Conservation (phyloP, 2,329 filamentous ascomycete genomes). For the Fragosphaeria purpurea region DNA sequence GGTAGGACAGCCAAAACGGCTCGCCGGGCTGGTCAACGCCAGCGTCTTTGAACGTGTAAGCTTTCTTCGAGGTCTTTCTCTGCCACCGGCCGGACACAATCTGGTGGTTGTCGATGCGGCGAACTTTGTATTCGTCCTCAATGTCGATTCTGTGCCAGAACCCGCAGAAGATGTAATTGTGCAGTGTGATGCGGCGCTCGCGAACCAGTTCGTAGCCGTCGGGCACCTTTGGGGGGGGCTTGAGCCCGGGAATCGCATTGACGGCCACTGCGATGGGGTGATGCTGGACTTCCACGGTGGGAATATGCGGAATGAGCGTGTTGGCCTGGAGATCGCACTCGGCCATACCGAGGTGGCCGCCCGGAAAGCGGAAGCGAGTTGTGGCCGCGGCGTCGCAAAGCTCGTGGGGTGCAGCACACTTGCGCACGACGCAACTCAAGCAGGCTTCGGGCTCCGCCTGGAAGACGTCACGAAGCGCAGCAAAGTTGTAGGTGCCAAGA, state of each 20-base stretch:
- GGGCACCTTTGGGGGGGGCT: background rate
- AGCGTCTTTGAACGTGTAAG: conserved; percentile 25
- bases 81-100: conserved; percentile 10
- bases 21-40: conserved; percentile 21
- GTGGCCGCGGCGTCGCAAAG: conserved; percentile 24
- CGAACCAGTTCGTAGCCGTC: conserved; percentile 9
- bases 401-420: conserved; percentile 22
- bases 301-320: background rate
- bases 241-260: background rate
- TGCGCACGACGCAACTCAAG: conserved; percentile 19
- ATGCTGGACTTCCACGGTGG: conserved; percentile 3
- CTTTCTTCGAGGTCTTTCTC: conserved; percentile 19
- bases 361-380: conserved; percentile 29
- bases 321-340: conserved; percentile 7
- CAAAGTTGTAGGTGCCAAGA: conserved; percentile 26
- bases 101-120: conserved; percentile 12
- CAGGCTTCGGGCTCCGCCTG: conserved; percentile 29
- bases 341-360: conserved; percentile 25
- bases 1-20: conserved; percentile 33
- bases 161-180: conserved; percentile 19
- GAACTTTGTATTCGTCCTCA: conserved; percentile 24
- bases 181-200: conserved; percentile 18
- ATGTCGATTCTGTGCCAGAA: conserved; percentile 27
- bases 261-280: conserved; percentile 2
- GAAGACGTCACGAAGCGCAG: conserved; percentile 29